A percentile compares a stretch with the other conserved stretches of the same genome.
Evolutionary conservation across 164 flowering plant species (phyloP).

Genomic region (Chimonanthus salicifolius): DNA sequence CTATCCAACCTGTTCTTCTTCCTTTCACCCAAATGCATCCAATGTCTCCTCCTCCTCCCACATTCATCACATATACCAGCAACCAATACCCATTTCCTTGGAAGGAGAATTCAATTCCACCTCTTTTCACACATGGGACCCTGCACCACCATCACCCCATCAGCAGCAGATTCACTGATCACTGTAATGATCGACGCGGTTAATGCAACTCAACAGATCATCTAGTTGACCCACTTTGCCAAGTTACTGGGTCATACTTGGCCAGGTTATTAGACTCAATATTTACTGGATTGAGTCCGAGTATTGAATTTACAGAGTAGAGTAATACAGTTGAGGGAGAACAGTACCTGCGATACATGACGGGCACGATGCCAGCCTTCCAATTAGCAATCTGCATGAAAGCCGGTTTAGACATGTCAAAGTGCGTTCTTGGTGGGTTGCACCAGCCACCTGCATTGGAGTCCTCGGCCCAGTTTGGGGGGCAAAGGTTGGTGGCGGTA

Average conservation of each 20-base stretch:
- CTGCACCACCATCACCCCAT: constrained; percentile 22
- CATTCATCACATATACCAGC: constrained; percentile 87
- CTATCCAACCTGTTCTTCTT: constrained; percentile 51
- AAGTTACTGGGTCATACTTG: too few relatives aligned
- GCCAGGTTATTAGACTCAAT: too few relatives aligned
- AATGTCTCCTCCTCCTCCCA: constrained; percentile 84
- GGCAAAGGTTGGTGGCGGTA: constrained; percentile 87
- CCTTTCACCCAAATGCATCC: constrained; percentile 72
- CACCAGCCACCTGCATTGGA: constrained; percentile 88
- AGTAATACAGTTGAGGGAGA: background rate
- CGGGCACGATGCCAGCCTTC: constrained; percentile 45
- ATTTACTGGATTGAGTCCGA: too few relatives aligned
- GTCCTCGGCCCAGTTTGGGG: constrained; percentile 69
- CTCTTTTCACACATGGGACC: constrained; percentile 55
- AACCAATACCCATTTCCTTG: constrained; percentile 94
- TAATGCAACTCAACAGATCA: too few relatives aligned
- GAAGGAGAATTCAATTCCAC: constrained; percentile 58
- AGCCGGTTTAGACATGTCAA: constrained; percentile 90
- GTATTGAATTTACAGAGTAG: background rate
- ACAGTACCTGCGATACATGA: constrained; percentile 60
- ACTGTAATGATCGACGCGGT: too few relatives aligned
- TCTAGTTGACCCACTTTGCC: too few relatives aligned
- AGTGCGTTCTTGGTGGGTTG: constrained; percentile 82
- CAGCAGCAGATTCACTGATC: too few relatives aligned
- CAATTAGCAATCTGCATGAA: constrained; percentile 54